Base-by-base conservation (phyloP, 1,139 yeast genomes). In the Geotrichum armillariae region DNA sequence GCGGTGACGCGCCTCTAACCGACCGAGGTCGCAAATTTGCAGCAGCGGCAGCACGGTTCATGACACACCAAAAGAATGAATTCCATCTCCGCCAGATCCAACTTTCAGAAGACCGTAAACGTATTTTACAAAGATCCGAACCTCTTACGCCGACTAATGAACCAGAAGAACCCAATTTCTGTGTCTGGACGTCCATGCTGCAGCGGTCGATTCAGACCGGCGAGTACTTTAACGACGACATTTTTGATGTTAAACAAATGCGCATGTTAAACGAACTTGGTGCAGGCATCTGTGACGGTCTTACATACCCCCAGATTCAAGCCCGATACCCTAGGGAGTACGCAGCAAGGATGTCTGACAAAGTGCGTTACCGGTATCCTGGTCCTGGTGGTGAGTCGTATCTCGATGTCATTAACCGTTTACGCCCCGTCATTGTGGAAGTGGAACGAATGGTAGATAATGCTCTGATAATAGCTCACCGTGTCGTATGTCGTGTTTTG, bases 361-460 rank as follows among this genome's bases (percentile, higher is more conserved):
- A 91, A 68, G 75, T 91, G 60, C 74, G 83, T 23, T 91, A 90
- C 68, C 74, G 98, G 58, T 91, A 90, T 64, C 98, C 98, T 1
- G 98, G 98, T 9, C 87, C 89, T 48, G 96, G 97, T n/a, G 98
- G 98, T 31, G 98, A 91, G 69, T 86, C 95, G 0, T 91, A 91
- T 61, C 71, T 91, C 60, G 99, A 93, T 68, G 99, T 91, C 4
- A 85, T 93, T 61, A 88, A 91, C 56, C 76, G 99, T 54, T 74
- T 93, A 53, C 76, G 96, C 53, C 95, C 98, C 0, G 80, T 93
- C 34, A 91, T 93, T 56, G 90, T 91, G 11, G 99, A 93, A 66
- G 77, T 93, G 46, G 99, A 93, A 68, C 77, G 98, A 59, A 87
- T 95, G 52, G 85, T 89, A 14, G 96, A 90, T 61, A 95, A 90